Conservation (phyloP, 805 yeast genomes). For the Ogataea kodamae region DNA sequence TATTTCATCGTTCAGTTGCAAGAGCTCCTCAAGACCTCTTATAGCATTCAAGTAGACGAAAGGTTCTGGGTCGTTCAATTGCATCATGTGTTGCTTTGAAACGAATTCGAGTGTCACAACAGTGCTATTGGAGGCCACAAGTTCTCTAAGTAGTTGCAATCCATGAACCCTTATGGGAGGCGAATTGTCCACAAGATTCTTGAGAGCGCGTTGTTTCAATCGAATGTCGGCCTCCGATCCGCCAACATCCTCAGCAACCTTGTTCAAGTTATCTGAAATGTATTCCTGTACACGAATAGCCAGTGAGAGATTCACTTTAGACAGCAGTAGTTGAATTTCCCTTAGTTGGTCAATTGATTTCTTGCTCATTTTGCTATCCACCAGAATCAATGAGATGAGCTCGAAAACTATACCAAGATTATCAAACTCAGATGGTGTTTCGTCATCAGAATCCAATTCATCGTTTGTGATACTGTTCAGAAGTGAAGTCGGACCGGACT, state of each 20-base stretch:
- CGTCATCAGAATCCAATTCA: constrained; percentile 35
- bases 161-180: constrained; percentile 90
- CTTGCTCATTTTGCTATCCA: constrained; percentile 5
- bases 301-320: constrained; percentile 1
- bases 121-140: constrained; percentile 45
- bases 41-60: constrained; percentile 82
- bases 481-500: background rate
- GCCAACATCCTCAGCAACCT: constrained; percentile 1
- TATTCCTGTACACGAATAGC: constrained; percentile 2
- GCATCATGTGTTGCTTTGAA: constrained; percentile 56
- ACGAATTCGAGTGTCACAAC: constrained; percentile 50
- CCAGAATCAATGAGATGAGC: constrained; percentile 36
- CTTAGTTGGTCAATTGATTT: constrained; percentile 10
- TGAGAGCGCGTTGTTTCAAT: constrained; percentile 55
- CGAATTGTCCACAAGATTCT: constrained; percentile 68
- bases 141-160: constrained; percentile 54
- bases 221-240: constrained; percentile 36
- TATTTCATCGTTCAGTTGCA: constrained; percentile 37
- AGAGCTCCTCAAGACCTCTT: constrained; percentile 64
- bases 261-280: constrained; percentile 2
- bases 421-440: constrained; percentile 36
- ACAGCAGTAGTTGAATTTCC: constrained; percentile 15
- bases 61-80: constrained; percentile 77
- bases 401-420: constrained; percentile 36
- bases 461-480: constrained; percentile 11